Conservation (phyloP, 305 asterid species). For the Euphrasia arctica region DNA sequence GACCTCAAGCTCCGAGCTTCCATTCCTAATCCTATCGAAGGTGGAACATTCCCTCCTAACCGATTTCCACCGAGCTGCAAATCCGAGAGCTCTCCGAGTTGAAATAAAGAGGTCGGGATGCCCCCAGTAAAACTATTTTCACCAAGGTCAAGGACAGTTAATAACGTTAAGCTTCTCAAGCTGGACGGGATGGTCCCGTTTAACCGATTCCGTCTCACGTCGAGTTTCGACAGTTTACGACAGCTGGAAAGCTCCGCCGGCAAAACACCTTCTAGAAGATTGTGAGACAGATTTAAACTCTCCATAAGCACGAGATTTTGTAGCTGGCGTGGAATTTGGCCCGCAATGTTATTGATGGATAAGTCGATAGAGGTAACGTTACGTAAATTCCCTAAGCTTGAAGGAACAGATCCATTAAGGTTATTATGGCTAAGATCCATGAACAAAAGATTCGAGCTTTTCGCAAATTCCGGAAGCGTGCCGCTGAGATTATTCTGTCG, state of each 20-base stretch:
- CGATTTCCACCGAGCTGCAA: slow-evolving; percentile 74
- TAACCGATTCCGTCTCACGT: slow-evolving; percentile 58
- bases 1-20: slow-evolving; percentile 46
- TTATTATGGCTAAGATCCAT: slow-evolving; percentile 61
- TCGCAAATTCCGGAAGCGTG: slow-evolving; percentile 51
- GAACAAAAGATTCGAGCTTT: slow-evolving; percentile 38
- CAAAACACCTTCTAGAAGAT: slow-evolving; percentile 50
- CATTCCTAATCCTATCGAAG: slow-evolving; percentile 31
- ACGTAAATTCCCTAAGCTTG: slow-evolving; percentile 50
- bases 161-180: slow-evolving; percentile 46
- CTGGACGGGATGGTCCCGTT: slow-evolving; percentile 61
- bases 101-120: slow-evolving; percentile 52
- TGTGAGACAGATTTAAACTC: slow-evolving; percentile 55
- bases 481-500: slow-evolving; percentile 69
- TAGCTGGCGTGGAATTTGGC: slow-evolving; percentile 52
- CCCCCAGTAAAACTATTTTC: slow-evolving; percentile 62
- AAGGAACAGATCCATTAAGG: slow-evolving; percentile 53
- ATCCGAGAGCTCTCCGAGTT: slow-evolving; percentile 48
- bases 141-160: slow-evolving; percentile 53
- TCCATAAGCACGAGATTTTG: slow-evolving; percentile 56
- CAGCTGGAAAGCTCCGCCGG: slow-evolving; percentile 54
- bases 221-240: slow-evolving; percentile 46
- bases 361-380: slow-evolving; percentile 52
- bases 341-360: slow-evolving; percentile 56
- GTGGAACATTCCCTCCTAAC: slow-evolving; percentile 57